These are phyloP conservation scores for Gloeophyllum trabeum DNA, from an alignment of 768 basidiomycete genomes.

Conservation along the genomic window DNA sequence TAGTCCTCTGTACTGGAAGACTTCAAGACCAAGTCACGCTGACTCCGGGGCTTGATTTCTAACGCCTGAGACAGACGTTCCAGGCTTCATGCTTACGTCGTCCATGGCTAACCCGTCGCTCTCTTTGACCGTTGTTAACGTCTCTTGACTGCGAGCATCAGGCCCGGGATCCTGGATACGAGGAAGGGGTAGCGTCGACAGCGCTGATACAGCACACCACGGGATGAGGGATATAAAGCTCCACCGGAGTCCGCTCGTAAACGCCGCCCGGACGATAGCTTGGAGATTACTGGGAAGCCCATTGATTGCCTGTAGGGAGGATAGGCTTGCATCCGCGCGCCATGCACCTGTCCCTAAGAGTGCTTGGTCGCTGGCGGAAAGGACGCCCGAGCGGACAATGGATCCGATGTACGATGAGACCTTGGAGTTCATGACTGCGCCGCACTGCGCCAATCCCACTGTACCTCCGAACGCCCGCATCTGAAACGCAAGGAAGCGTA, in stretches of 20 bases:
- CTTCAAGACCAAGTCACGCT: no score
- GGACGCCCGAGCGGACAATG: slow-evolving; percentile 13
- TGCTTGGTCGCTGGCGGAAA: slow-evolving; percentile 18
- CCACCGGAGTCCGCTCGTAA: slow-evolving; percentile 28
- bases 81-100: no score
- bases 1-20: no score
- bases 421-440: slow-evolving; percentile 33
- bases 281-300: slow-evolving; percentile 23
- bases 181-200: slow-evolving; percentile 25
- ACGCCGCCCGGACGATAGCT: slow-evolving; percentile 26
- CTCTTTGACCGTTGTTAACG: no score
- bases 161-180: no score
- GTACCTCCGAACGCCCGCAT: slow-evolving; percentile 41
- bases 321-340: slow-evolving; percentile 2
- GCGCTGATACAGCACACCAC: slow-evolving; percentile 25
- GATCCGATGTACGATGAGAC: slow-evolving; percentile 22
- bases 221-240: slow-evolving; percentile 36
- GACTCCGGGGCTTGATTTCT: no score
- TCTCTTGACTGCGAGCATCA: no score
- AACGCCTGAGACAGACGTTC: no score
- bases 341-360: slow-evolving; percentile 15
- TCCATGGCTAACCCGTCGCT: no score
- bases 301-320: slow-evolving; percentile 25
- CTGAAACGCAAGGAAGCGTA: slow-evolving; percentile 13
- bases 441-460: slow-evolving; percentile 40